Percentiles rank a stretch among this genome's conserved stretches.
phyloP scores from a whole-genome alignment of 352 stramenopile genomes.

The Globisporangium heterothallicum region DNA sequence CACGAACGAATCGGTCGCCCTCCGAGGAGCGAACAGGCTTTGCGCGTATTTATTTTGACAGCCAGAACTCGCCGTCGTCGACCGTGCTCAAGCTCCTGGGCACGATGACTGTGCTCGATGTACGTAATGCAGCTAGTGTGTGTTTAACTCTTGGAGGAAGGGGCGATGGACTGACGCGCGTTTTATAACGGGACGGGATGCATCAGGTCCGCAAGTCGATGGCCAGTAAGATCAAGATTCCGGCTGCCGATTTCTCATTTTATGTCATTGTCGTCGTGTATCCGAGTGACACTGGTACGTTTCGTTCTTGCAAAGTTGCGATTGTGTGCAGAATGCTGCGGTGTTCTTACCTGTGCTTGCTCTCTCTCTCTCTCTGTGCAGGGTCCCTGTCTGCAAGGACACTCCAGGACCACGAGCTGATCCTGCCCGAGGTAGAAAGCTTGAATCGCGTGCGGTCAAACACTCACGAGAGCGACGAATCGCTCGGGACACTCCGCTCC shows the following conservation, averaged over 20 bases:
- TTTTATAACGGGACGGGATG: background rate
- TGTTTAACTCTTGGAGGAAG: background rate
- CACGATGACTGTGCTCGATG: conserved; percentile 67
- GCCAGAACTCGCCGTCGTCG: conserved; percentile 74
- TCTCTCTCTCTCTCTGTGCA: conserved; percentile 1
- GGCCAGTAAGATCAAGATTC: conserved; percentile 80
- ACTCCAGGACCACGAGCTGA: conserved; percentile 72
- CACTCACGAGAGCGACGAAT: conserved; percentile 42
- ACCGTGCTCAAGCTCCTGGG: conserved; percentile 72
- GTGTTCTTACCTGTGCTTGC: background rate
- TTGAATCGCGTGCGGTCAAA: conserved; percentile 48
- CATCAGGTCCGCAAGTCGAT: conserved; percentile 57
- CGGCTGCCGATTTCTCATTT: conserved; percentile 46
- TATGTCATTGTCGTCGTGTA: conserved; percentile 83
- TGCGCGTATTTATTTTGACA: conserved; percentile 83
- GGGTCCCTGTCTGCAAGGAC: conserved; percentile 63
- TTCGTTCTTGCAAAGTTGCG: background rate
- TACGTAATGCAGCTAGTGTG: conserved; percentile 12
- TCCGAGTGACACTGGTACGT: conserved; percentile 37
- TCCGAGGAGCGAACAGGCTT: conserved; percentile 61
- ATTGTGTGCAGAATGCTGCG: background rate
- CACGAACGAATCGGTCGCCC: conserved; percentile 17
- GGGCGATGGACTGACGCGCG: background rate
- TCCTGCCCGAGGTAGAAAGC: conserved; percentile 65
- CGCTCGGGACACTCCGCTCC: conserved; percentile 30